These are phyloP conservation scores for Daldinia caldariorum DNA, from an alignment of 495 filamentous ascomycete genomes.

Conservation along the genomic window DNA sequence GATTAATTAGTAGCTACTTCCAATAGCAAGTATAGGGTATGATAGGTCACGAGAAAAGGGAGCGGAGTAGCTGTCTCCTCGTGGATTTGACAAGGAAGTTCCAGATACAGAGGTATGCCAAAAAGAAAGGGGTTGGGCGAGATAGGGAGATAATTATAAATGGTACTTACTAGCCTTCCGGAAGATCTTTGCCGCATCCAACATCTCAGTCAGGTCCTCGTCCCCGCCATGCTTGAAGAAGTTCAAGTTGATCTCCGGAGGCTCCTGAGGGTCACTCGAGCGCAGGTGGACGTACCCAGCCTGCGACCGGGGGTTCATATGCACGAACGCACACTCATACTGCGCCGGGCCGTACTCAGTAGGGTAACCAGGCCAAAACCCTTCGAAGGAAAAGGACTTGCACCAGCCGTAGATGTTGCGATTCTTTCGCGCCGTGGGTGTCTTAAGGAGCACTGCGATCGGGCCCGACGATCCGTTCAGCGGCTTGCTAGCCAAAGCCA, in stretches of 20 bases:
- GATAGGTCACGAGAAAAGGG: too few species aligned
- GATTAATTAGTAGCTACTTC: background rate
- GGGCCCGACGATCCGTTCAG: conserved; percentile 47
- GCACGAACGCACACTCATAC: conserved; percentile 58
- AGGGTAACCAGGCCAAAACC: conserved; percentile 61
- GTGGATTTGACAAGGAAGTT: background rate
- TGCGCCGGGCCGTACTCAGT: conserved; percentile 53
- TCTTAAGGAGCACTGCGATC: conserved; percentile 54
- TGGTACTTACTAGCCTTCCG: conserved; percentile 48
- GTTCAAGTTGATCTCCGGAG: conserved; percentile 65
- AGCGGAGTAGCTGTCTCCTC: too few species aligned
- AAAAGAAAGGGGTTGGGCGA: background rate
- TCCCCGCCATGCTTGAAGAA: conserved; percentile 60
- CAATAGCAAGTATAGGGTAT: too few species aligned
- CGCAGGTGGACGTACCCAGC: conserved; percentile 60
- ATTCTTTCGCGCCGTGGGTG: conserved; percentile 53
- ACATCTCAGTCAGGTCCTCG: conserved; percentile 58
- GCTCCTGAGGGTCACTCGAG: conserved; percentile 63
- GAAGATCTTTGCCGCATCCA: conserved; percentile 61
- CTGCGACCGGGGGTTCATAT: conserved; percentile 61
- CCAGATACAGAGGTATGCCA: background rate
- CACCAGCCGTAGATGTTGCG: conserved; percentile 60
- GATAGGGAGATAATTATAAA: background rate
- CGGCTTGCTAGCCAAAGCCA: conserved; percentile 47
- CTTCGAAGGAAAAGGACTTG: conserved; percentile 57